Conservation (phyloP, 345 rosid species). For the Schrenkiella parvula region DNA sequence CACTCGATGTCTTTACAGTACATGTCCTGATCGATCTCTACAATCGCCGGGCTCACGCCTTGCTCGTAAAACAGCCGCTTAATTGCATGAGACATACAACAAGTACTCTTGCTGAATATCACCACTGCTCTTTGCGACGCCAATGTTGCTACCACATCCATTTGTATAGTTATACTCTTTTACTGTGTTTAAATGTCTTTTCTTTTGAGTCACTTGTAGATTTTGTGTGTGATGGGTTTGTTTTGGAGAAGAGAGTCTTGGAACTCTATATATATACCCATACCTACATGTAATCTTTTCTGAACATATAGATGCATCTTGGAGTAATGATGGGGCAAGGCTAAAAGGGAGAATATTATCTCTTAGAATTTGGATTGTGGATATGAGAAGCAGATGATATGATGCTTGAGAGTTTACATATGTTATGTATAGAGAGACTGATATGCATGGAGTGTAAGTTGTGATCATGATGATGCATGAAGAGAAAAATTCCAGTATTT, state of each 20-base stretch:
- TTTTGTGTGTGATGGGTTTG: constrained; percentile 25
- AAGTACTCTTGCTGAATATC: constrained; percentile 91
- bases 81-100: constrained; percentile 92
- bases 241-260: constrained; percentile 19
- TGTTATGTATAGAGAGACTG: constrained; percentile 11
- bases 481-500: constrained; percentile 16
- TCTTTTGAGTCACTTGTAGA: background rate
- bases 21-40: constrained; percentile 75
- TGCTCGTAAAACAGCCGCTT: constrained; percentile 86
- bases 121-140: constrained; percentile 94
- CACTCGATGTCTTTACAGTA: constrained; percentile 73
- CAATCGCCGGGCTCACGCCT: constrained; percentile 75
- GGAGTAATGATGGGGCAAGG: constrained; percentile 8
- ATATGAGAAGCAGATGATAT: constrained; percentile 24
- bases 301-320: constrained; percentile 11
- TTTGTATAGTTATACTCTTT: constrained; percentile 27
- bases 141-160: constrained; percentile 73
- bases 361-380: constrained; percentile 19
- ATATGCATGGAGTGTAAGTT: constrained; percentile 21
- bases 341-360: constrained; percentile 5
- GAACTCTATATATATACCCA: constrained; percentile 24
- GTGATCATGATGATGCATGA: constrained; percentile 33
- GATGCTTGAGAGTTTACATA: constrained; percentile 34
- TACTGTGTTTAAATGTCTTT: background rate
- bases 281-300: constrained; percentile 1